A percentile compares a stretch with the other conserved stretches of the same genome.
phyloP scores from a whole-genome alignment of 805 yeast species.

The Candida bentonensis region DNA sequence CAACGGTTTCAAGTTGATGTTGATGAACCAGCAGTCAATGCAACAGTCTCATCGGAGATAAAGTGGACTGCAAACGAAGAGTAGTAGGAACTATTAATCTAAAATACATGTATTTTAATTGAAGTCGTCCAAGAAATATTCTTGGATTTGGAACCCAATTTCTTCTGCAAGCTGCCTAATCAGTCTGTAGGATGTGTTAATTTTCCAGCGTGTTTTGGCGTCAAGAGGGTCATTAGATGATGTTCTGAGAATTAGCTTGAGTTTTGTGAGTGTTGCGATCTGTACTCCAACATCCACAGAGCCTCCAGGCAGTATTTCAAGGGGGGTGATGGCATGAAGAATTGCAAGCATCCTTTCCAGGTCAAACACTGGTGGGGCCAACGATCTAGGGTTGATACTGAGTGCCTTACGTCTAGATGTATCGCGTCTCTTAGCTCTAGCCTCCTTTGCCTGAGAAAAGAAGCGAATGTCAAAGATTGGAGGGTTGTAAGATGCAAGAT shows the following conservation, averaged over 20 bases:
- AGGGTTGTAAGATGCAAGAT: conserved; percentile 66
- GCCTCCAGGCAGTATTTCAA: conserved; percentile 24
- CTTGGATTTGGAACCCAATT: conserved; percentile 50
- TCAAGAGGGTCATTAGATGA: conserved; percentile 40
- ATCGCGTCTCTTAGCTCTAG: conserved; percentile 25
- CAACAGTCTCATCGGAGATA: not conserved
- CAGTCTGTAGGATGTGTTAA: conserved; percentile 57
- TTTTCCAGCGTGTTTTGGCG: conserved; percentile 63
- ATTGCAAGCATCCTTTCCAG: conserved; percentile 73
- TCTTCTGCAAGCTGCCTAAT: conserved; percentile 48
- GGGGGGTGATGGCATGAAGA: conserved; percentile 50
- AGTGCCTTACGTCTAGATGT: conserved; percentile 30
- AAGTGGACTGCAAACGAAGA: not conserved
- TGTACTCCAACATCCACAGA: conserved; percentile 29
- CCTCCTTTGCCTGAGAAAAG: conserved; percentile 50
- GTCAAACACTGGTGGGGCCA: conserved; percentile 63
- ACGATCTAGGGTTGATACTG: conserved; percentile 43
- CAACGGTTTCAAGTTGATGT: conserved; percentile 79
- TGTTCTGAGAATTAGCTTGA: conserved; percentile 34
- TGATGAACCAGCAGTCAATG: conserved; percentile 5
- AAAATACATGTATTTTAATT: not conserved
- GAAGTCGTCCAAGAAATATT: conserved; percentile 33
- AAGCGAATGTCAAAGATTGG: conserved; percentile 52
- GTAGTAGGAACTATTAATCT: not conserved
- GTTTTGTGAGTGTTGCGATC: conserved; percentile 43